phyloP scores from a whole-genome alignment of 805 yeast genomes.

The Martiniozyma abietophila region DNA sequence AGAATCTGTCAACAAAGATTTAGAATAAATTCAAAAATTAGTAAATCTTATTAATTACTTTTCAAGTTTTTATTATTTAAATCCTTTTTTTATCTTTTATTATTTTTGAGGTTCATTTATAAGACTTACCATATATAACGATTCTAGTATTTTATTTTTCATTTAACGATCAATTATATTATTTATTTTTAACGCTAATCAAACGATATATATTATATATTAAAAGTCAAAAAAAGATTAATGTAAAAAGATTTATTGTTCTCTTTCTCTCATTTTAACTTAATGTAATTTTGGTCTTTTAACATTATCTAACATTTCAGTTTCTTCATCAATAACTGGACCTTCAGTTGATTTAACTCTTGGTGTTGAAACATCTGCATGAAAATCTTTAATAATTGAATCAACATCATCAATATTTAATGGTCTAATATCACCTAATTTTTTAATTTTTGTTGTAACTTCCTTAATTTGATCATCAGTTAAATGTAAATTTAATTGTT shows the following conservation, averaged over 20 bases:
- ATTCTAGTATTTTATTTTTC: constrained; percentile 1
- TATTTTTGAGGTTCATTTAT: background rate
- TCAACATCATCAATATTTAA: constrained; percentile 95
- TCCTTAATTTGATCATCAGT: constrained; percentile 93
- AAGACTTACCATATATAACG: constrained; percentile 1
- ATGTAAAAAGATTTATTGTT: too few relatives aligned
- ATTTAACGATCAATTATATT: background rate
- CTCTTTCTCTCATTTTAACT: background rate
- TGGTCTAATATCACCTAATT: constrained; percentile 90
- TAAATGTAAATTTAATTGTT: constrained; percentile 82
- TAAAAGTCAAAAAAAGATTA: too few relatives aligned
- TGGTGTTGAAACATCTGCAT: constrained; percentile 63
- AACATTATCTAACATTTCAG: constrained; percentile 20
- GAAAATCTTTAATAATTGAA: constrained; percentile 90
- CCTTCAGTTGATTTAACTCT: constrained; percentile 27
- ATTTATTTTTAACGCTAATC: background rate
- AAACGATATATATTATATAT: background rate
- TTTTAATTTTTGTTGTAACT: constrained; percentile 87
- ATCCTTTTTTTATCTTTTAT: background rate
- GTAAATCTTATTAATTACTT: background rate
- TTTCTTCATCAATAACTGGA: constrained; percentile 24
- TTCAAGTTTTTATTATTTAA: constrained; percentile 1
- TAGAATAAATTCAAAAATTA: constrained; percentile 2
- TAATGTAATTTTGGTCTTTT: constrained; percentile 21
- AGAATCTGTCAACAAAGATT: constrained; percentile 33